Evolutionary conservation across 352 stramenopile species (phyloP), one percentile per base, ranked within the genome.

Genomic region (Plasmopara viticola): DNA sequence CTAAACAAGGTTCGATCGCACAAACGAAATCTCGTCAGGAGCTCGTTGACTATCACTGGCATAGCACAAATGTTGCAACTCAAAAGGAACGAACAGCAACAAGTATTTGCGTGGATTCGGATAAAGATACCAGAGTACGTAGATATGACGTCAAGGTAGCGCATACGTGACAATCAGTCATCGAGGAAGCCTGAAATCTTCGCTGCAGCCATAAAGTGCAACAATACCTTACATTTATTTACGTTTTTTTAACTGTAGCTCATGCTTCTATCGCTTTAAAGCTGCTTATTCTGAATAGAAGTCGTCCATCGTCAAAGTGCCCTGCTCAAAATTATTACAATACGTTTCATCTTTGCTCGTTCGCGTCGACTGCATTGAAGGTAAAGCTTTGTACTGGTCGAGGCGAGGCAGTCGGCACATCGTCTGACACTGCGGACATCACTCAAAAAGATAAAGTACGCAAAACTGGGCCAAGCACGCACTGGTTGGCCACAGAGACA

Each of bases 101-200:
- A 60, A 41, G 25, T 15, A 42, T 8, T 12, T 35, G 31, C 33
- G 8, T 46, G 17, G 31, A 34, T 46, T 17, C 43, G 2, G 50
- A 62, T 29, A 31, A 52, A 48, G 51, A 67, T 30, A 56, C 20
- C 31, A 7, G 47, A 58, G 33, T 52, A 42, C 6, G 63, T 84
- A 66, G 58, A 5, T 80, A 85, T 50, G 75, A 87, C 58, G 60
- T 87, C 20, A 81, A 78, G 48, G 69, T 87, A 37, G 76, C 74
- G 0, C 76, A 87, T 44, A 70, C 74, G 17, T 86, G 74, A 25
- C 20, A 25, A 25, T 25, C 20, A 25, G 20, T 25, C 20, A 25
- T 25, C 20, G 3, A 25, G 3, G 20, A 25, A 25, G 20, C 20
- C 20, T 25, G 31, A 35, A 8, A 35, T 35, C 1, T 35, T 35